Percentiles rank a stretch among this genome's conserved stretches.
phyloP scores from a whole-genome alignment of 2,329 filamentous ascomycete species.

The Aspergillus carbonarius region DNA sequence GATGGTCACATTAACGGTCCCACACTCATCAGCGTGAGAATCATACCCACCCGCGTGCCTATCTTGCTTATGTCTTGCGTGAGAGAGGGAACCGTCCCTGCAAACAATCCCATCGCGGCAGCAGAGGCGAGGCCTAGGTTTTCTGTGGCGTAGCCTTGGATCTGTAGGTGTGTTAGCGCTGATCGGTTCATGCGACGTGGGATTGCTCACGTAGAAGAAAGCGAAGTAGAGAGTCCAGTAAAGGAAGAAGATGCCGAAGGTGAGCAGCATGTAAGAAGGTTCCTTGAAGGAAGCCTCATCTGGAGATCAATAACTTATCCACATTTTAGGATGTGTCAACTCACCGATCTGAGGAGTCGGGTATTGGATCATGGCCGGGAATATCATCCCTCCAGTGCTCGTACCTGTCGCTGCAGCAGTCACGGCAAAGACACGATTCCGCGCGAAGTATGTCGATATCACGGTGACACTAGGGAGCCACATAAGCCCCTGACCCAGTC shows the following conservation, averaged over 20 bases:
- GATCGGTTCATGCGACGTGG: neutral
- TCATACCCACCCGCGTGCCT: conserved; percentile 51
- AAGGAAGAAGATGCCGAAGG: conserved; percentile 45
- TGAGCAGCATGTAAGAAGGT: conserved; percentile 54
- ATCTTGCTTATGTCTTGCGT: conserved; percentile 50
- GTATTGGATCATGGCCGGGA: conserved; percentile 44
- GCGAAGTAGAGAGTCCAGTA: conserved; percentile 57
- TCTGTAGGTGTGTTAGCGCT: conserved; percentile 12
- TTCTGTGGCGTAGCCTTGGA: conserved; percentile 43
- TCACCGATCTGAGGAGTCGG: conserved; percentile 36
- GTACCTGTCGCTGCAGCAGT: conserved; percentile 37
- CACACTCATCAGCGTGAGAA: conserved; percentile 47
- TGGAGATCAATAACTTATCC: too few species aligned
- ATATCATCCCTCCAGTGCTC: conserved; percentile 45
- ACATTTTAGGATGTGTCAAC: neutral
- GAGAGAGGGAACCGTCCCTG: conserved; percentile 42
- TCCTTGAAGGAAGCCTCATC: conserved; percentile 54
- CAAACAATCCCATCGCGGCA: conserved; percentile 49
- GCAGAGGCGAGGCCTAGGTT: conserved; percentile 48
- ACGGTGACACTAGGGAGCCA: conserved; percentile 42
- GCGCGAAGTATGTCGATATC: conserved; percentile 43
- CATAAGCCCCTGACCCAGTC: conserved; percentile 43
- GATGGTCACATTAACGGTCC: conserved; percentile 48
- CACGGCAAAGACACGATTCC: conserved; percentile 38
- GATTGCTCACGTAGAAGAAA: conserved; percentile 18